These are phyloP conservation scores for Hamigera avellanea DNA, from an alignment of 495 filamentous ascomycete genomes.

Conservation along the genomic window DNA sequence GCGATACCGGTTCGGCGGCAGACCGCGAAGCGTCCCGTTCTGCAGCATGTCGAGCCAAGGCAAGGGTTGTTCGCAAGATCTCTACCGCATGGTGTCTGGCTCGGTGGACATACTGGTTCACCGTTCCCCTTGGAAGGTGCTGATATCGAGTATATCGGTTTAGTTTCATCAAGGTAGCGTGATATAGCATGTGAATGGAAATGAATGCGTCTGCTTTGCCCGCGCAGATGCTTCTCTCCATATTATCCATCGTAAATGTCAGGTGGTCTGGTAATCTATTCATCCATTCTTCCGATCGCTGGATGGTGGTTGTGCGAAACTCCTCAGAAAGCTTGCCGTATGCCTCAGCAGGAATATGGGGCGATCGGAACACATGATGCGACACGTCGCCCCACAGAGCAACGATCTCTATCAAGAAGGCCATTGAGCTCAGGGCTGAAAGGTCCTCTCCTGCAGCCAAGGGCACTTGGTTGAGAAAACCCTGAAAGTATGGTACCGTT, in stretches of 20 bases:
- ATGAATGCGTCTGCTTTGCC: slow-evolving; percentile 43
- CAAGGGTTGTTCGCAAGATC: slow-evolving; percentile 22
- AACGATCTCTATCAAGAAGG: slow-evolving; percentile 46
- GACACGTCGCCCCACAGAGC: slow-evolving; percentile 55
- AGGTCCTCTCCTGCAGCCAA: slow-evolving; percentile 16
- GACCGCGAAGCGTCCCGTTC: slow-evolving; percentile 12
- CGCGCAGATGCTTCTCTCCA: slow-evolving; percentile 32
- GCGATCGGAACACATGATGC: slow-evolving; percentile 41
- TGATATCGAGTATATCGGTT: slow-evolving; percentile 45
- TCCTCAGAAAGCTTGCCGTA: slow-evolving; percentile 33
- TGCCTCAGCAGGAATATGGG: slow-evolving; percentile 32
- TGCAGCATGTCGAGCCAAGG: slow-evolving; percentile 14
- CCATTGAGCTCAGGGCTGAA: slow-evolving; percentile 41
- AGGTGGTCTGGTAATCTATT: slow-evolving; percentile 33
- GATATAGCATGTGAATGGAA: slow-evolving; percentile 49
- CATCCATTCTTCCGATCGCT: slow-evolving; percentile 38
- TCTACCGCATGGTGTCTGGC: slow-evolving; percentile 31
- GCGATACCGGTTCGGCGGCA: slow-evolving; percentile 6
- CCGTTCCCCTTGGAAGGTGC: slow-evolving; percentile 15
- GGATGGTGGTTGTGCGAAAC: slow-evolving; percentile 38
- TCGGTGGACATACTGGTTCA: slow-evolving; percentile 25
- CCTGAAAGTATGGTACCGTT: slow-evolving; percentile 46
- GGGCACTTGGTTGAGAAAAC: slow-evolving; percentile 22
- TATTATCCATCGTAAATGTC: slow-evolving; percentile 36
- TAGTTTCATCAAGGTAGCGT: slow-evolving; percentile 47